These are phyloP conservation scores for Aspergillus eucalypticola DNA, from an alignment of 2,329 filamentous ascomycete genomes.

Conservation along the genomic window DNA sequence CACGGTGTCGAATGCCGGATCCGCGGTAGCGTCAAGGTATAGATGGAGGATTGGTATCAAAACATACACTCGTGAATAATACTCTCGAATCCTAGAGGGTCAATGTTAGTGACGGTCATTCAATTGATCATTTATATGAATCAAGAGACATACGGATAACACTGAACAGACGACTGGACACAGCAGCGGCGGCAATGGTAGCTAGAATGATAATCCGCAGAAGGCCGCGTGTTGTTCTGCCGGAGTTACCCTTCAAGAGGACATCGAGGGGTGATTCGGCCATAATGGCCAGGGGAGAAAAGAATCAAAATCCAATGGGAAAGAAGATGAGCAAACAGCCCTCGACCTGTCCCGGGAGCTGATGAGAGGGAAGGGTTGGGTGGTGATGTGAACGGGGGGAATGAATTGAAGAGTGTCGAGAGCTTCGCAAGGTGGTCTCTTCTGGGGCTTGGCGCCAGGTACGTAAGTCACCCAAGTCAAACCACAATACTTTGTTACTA, in stretches of 20 bases:
- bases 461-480: conserved; percentile 12
- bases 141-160: conserved; percentile 76
- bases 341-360: conserved; percentile 16
- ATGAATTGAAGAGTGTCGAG: conserved; percentile 21
- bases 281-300: conserved; percentile 44
- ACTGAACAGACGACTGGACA: conserved; percentile 93
- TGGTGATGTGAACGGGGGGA: conserved; percentile 25
- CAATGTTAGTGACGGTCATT: conserved; percentile 12
- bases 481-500: too few relatives aligned
- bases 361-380: conserved; percentile 25
- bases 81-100: conserved; percentile 78
- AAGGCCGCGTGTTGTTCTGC: conserved; percentile 78
- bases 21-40: conserved; percentile 8
- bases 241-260: conserved; percentile 75
- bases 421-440: conserved; percentile 48
- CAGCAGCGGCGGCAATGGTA: conserved; percentile 86
- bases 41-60: conserved; percentile 14
- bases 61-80: conserved; percentile 98
- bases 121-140: background rate
- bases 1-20: background rate
- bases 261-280: conserved; percentile 51
- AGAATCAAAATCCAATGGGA: conserved; percentile 33
- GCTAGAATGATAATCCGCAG: conserved; percentile 86
- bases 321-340: conserved; percentile 29
- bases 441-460: conserved; percentile 40